Evolutionary conservation across 164 flowering plant species (phyloP), one percentile per base, ranked within the genome.

Genomic region (Protea cynaroides): DNA sequence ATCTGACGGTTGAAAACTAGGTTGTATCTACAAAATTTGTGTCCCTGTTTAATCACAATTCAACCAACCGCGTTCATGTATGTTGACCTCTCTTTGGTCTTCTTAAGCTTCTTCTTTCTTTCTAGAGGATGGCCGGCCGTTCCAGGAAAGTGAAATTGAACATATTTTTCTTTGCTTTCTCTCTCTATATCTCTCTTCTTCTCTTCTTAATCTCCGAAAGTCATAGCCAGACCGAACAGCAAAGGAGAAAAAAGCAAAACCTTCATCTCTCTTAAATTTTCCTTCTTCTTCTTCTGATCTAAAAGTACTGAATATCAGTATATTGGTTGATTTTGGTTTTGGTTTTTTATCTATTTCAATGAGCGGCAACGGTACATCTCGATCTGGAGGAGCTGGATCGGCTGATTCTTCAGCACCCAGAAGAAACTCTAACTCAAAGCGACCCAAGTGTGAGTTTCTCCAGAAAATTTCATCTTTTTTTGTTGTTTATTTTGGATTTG

Each of bases 371-470:
- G 52, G 72, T 51, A 75, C 84, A 8, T 80, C 88, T 15, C 77
- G 84, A 65, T 65, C 83, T 7, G 81, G 43, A 11, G 81, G 65
- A 10, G 61, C 75, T 51, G 86, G 83, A 80, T 80, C 86, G 44
- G 78, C 71, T 53, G 88, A 84, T 76, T 29, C 81, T 1, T 19
- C 75, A 0, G 74, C 80, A 47, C 73, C 82, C 59, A 71, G 80
- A 47, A 73, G 85, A 63, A 75, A 74, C 53, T 79, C 85, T 1
- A 84, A 84, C 53, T 79, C 85, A 3, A 84, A 84, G 71, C 78
- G 86, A 66, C 89, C 89, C 79, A 84, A 84, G 69, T 84, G 89
- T 84, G 75, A 65, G 17, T 40, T 11, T 63, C 51, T 58, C 24
- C 19, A 19, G 5, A 19, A 37, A 37, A 37, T 50, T 8, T 22